phyloP scores from a whole-genome alignment of 768 basidiomycete species.

The Polyporus arcularius region DNA sequence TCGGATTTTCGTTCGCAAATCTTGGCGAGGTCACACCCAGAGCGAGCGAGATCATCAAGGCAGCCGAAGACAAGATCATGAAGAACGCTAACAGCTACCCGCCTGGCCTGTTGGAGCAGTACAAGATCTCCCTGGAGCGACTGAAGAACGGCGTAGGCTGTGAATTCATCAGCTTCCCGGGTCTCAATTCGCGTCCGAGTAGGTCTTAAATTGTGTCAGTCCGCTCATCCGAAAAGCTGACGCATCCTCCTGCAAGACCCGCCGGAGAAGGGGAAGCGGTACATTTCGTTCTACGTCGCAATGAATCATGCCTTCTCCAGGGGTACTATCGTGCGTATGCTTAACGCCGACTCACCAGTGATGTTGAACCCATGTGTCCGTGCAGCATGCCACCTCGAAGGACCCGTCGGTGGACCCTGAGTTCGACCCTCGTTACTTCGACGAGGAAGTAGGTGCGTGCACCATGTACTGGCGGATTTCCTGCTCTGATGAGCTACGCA shows the following conservation, averaged over 20 bases:
- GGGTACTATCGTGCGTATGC: slow-evolving; percentile 46
- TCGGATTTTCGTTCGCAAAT: slow-evolving; percentile 27
- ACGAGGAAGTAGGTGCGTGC: slow-evolving; percentile 31
- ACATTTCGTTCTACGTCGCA: slow-evolving; percentile 39
- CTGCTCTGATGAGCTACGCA: background rate
- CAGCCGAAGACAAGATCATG: slow-evolving; percentile 27
- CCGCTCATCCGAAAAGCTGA: background rate
- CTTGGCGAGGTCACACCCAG: slow-evolving; percentile 23
- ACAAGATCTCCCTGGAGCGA: slow-evolving; percentile 39
- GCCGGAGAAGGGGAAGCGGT: slow-evolving; percentile 42
- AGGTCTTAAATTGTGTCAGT: slow-evolving; percentile 3
- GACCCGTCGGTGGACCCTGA: slow-evolving; percentile 31
- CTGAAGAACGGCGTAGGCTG: slow-evolving; percentile 29
- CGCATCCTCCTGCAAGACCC: slow-evolving; percentile 24
- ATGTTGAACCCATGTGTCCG: background rate
- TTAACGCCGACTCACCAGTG: background rate
- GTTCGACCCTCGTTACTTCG: slow-evolving; percentile 36
- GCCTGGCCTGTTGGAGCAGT: slow-evolving; percentile 42
- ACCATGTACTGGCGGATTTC: background rate
- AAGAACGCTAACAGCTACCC: slow-evolving; percentile 25
- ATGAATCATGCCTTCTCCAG: slow-evolving; percentile 50
- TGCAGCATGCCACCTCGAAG: slow-evolving; percentile 32
- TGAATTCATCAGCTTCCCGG: slow-evolving; percentile 36
- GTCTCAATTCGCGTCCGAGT: slow-evolving; percentile 28
- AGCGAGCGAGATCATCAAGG: slow-evolving; percentile 26